Conservation (phyloP, 225 moss, liverwort and hornwort genomes). For the Marchantia paleacea region DNA sequence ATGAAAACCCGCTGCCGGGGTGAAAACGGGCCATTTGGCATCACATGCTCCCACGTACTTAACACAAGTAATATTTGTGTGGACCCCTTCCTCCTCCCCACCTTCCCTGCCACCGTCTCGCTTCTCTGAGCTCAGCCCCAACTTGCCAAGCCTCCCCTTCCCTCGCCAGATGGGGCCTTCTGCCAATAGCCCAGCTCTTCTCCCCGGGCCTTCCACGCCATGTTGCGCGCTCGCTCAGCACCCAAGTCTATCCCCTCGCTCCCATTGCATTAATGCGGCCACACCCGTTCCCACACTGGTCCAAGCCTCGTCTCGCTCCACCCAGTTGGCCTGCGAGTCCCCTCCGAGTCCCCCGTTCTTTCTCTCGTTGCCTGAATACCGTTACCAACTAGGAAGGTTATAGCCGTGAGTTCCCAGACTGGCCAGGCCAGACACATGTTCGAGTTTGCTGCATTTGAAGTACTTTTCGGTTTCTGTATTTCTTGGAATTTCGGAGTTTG, state of each 20-base stretch:
- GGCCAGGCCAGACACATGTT: no score
- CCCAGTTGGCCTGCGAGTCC: no score
- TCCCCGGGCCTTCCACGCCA: no score
- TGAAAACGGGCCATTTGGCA: slow-evolving; percentile 9
- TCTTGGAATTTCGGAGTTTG: neutral
- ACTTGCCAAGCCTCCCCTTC: neutral
- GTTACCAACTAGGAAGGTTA: no score
- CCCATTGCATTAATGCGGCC: no score
- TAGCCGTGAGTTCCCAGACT: no score
- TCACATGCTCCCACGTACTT: neutral
- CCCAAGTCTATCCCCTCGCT: no score
- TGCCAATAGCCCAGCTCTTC: neutral
- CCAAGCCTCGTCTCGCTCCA: no score
- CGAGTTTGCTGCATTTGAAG: neutral
- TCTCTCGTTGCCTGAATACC: no score
- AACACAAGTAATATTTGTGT: neutral
- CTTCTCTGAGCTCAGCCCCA: neutral
- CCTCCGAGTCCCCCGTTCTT: no score
- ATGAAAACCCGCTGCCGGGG: neutral
- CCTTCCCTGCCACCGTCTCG: neutral
- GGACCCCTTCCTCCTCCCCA: neutral
- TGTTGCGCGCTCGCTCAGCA: neutral
- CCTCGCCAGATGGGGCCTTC: neutral
- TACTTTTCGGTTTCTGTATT: neutral
- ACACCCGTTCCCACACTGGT: no score